Evolutionary conservation across 306 rosid species (phyloP).

Genomic region (Trifolium dubium): DNA sequence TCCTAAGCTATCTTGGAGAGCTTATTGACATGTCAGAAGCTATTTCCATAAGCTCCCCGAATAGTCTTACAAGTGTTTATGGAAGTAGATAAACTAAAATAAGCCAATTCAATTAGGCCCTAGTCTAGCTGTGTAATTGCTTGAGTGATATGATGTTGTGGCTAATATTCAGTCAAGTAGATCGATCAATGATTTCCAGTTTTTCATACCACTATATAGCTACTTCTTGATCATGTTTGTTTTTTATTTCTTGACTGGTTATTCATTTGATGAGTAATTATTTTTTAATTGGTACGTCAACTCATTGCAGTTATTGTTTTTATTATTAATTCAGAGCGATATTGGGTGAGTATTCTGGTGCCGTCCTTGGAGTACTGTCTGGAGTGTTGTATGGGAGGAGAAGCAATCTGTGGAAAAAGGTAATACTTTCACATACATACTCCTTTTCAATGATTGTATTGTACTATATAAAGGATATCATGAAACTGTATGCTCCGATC

Average conservation of each 20-base stretch:
- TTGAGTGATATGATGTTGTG: not conserved
- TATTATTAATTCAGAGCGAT: constrained; percentile 68
- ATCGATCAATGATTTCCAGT: constrained; percentile 13
- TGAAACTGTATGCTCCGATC: constrained; percentile 17
- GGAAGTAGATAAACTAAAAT: not conserved
- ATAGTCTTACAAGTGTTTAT: not conserved
- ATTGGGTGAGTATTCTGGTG: constrained; percentile 96
- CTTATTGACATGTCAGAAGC: not conserved
- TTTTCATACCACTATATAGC: constrained; percentile 24
- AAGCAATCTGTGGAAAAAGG: constrained; percentile 91
- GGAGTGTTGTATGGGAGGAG: constrained; percentile 85
- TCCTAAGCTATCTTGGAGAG: not conserved
- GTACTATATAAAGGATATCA: constrained; percentile 4
- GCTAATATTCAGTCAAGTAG: constrained; percentile 17
- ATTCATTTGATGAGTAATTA: constrained; percentile 28
- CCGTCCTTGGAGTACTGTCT: constrained; percentile 94
- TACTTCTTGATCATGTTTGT: constrained; percentile 25
- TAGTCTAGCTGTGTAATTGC: constrained; percentile 15
- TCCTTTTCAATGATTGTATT: constrained; percentile 21
- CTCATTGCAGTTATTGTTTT: constrained; percentile 36
- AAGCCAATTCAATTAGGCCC: not conserved
- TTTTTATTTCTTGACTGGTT: constrained; percentile 25
- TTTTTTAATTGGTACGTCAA: not conserved
- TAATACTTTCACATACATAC: constrained; percentile 41
- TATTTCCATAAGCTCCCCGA: not conserved